Evolutionary conservation across 2,329 filamentous ascomycete genomes (phyloP).

Genomic region (Leptographium lundbergii): DNA sequence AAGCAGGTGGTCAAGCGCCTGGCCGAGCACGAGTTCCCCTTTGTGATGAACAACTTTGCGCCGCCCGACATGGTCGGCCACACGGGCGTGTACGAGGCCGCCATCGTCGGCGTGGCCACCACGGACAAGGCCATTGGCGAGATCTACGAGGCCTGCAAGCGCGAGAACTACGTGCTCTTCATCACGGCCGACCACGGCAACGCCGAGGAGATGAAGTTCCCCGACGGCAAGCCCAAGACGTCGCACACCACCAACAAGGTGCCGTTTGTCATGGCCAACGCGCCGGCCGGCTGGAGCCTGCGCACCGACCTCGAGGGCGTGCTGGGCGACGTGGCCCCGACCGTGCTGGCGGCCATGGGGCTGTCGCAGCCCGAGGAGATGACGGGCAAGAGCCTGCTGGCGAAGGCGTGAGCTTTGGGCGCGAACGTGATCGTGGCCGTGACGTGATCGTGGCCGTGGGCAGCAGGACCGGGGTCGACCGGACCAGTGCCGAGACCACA

Average conservation of each 20-base stretch:
- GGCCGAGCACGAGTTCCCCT: conserved; percentile 74
- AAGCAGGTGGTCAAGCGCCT: conserved; percentile 84
- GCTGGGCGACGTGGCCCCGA: conserved; percentile 96
- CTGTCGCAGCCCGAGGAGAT: conserved; percentile 83
- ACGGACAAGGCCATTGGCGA: conserved; percentile 90
- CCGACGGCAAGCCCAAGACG: conserved; percentile 93
- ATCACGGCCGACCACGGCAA: conserved; percentile 96
- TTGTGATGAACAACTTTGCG: conserved; percentile 99
- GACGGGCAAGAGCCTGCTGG: conserved; percentile 72
- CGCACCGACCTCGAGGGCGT: conserved; percentile 68
- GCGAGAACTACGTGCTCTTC: conserved; percentile 85
- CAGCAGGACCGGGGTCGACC: too few relatives aligned
- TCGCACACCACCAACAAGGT: conserved; percentile 97
- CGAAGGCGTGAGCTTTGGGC: conserved; percentile 45
- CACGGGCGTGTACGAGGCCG: conserved; percentile 93
- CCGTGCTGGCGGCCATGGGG: conserved; percentile 81
- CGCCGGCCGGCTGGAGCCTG: conserved; percentile 76
- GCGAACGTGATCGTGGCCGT: too few relatives aligned
- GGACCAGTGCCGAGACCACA: too few relatives aligned
- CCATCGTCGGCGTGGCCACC: conserved; percentile 68
- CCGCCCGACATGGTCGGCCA: conserved; percentile 99
- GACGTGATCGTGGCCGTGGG: too few relatives aligned
- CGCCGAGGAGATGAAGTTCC: conserved; percentile 97
- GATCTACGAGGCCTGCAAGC: conserved; percentile 88
- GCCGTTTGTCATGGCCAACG: conserved; percentile 96